Evolutionary conservation across 2,329 filamentous ascomycete genomes (phyloP), one percentile per base, ranked within the genome.

Genomic region (Aspergillus sp.): DNA sequence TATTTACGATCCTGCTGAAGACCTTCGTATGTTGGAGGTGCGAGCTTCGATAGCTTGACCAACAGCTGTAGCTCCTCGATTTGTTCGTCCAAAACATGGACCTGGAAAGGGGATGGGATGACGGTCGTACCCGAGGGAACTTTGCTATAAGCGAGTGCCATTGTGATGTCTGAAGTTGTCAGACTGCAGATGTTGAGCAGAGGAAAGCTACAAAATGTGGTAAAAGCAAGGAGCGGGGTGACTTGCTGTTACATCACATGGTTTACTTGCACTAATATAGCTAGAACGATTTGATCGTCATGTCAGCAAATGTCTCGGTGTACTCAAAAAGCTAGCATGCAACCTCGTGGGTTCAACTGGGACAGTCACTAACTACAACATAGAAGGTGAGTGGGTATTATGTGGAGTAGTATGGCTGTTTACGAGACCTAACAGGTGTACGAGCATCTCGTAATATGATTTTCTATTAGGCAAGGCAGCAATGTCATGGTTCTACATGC

Each of bases 1-100:
- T 78, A 83, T 10, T 67, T 70, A 13, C 76, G 69, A 43, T 81
- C 76, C 10, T 70, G 61, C 28, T 77, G 74, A 15, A 71, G 70
- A 65, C 82, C 83, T 63, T 85, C 82, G 48, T 77, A 85, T 2
- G 80, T 81, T 4, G 72, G 69, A 1, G 82, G 81, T 1, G 77
- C 82, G 15, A 85, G 72, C 56, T 78, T 82, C 2, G 82, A 81
- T 6, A 84, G 70, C 56, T 75, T 75, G 9, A 85, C 67, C 1
- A 85, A 72, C 4, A 79, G 74, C 60, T 79, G 76, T 61, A 85
- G 79, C 21, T 82, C 79, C 13, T 76, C 63, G 2, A 85, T 62
- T 41, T 81, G 76, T 28, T 77, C 70, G 6, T 84, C 79, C 0
- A 79, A 67, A 7, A 83, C 70, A 7, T 74, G 63, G 32, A 79